Percentiles rank a stretch among this genome's conserved stretches.
phyloP scores from a whole-genome alignment of 192 early-diverging fungal genomes.

The Podila epigama region DNA sequence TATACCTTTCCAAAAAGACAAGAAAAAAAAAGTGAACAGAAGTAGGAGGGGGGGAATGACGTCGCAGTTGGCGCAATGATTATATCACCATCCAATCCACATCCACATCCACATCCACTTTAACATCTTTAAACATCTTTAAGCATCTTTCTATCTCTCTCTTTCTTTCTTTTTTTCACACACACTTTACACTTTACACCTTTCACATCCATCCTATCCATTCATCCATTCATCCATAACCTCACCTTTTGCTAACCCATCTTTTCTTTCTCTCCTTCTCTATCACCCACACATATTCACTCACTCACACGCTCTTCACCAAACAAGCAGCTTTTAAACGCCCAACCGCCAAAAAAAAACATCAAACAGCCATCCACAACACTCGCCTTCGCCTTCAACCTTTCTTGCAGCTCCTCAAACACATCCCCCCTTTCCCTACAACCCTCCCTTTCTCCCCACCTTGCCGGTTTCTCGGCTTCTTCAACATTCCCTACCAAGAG shows the following conservation, averaged over 20 bases:
- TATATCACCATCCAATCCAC: too few species aligned
- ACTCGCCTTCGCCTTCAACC: not conserved
- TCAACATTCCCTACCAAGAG: slow-evolving; percentile 27
- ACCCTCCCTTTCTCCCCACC: not conserved
- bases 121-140: too few species aligned
- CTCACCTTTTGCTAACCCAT: not conserved
- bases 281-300: too few species aligned
- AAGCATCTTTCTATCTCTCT: not conserved
- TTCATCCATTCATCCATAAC: not conserved
- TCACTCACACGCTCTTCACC: not conserved
- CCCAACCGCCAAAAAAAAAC: not conserved
- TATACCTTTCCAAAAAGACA: too few species aligned
- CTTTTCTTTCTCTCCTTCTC: not conserved
- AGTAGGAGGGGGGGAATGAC: too few species aligned
- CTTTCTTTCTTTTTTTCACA: not conserved
- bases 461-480: slow-evolving; percentile 17
- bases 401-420: not conserved
- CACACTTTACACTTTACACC: not conserved
- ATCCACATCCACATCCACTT: not conserved
- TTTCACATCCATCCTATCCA: not conserved
- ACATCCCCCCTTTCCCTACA: not conserved
- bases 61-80: too few species aligned
- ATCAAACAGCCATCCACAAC: not conserved
- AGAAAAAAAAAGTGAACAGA: too few species aligned
- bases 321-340: too few species aligned